phyloP scores from a whole-genome alignment of 1,139 yeast genomes.

The Geotrichum siamense region DNA sequence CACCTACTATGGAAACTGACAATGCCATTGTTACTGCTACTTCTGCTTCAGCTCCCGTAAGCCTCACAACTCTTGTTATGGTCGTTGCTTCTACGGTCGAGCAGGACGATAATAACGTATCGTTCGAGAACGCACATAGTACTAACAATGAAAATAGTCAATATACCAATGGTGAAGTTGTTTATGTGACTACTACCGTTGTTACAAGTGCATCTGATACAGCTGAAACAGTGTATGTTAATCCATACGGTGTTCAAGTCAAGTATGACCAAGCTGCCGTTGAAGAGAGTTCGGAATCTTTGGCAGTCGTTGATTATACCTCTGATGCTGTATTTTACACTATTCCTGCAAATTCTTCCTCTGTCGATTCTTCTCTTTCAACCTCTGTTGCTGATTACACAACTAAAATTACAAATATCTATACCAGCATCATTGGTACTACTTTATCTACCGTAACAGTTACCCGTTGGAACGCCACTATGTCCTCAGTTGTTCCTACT shows the following conservation, averaged over 20 bases:
- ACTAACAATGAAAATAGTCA: too few species aligned
- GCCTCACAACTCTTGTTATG: not conserved
- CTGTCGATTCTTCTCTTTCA: not conserved
- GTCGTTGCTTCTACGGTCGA: too few species aligned
- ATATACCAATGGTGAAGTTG: not conserved
- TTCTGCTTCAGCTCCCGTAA: constrained; percentile 1
- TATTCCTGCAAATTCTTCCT: not conserved
- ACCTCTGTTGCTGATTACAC: constrained; percentile 1
- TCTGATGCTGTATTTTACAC: not conserved
- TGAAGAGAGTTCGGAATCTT: not conserved
- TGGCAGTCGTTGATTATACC: not conserved
- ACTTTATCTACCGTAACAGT: constrained; percentile 2
- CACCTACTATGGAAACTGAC: too few species aligned
- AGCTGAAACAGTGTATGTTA: not conserved
- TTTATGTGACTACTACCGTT: not conserved
- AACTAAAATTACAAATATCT: not conserved
- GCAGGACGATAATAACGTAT: too few species aligned
- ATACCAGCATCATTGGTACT: constrained; percentile 5
- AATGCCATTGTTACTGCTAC: constrained; percentile 8
- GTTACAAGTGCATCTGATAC: not conserved
- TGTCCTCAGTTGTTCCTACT: not conserved
- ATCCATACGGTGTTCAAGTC: not conserved
- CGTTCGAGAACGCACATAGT: too few species aligned
- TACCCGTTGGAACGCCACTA: constrained; percentile 3
- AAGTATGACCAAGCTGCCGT: not conserved